Evolutionary conservation across 495 filamentous ascomycete species (phyloP).

Genomic region (Annulohypoxylon moriforme): DNA sequence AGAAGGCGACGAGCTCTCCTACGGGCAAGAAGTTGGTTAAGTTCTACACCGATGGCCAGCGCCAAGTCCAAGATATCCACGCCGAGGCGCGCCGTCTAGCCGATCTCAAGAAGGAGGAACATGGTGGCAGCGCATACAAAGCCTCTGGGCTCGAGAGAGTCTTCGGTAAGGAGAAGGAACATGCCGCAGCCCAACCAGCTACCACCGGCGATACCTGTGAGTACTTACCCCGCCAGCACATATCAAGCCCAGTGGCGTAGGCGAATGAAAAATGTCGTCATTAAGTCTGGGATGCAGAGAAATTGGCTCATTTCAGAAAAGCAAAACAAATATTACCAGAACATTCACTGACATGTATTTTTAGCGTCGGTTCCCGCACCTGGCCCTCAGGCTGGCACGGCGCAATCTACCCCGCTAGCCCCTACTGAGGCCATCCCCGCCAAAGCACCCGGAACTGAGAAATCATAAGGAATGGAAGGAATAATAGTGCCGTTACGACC

Average conservation of each 20-base stretch:
- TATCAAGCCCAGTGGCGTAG: not conserved
- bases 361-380: constrained; percentile 37
- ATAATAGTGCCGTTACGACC: constrained; percentile 27
- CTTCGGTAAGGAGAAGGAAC: constrained; percentile 58
- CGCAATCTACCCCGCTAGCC: constrained; percentile 30
- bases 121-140: constrained; percentile 61
- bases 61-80: constrained; percentile 93
- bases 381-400: constrained; percentile 38
- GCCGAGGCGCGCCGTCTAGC: constrained; percentile 87
- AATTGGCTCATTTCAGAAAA: not conserved
- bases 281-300: not conserved
- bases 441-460: constrained; percentile 41
- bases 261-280: not conserved
- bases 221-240: constrained; percentile 22
- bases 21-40: constrained; percentile 84
- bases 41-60: constrained; percentile 84
- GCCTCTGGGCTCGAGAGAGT: constrained; percentile 59
- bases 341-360: not conserved
- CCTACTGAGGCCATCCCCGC: constrained; percentile 36
- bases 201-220: constrained; percentile 42
- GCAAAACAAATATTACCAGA: not conserved
- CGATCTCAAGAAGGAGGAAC: constrained; percentile 82
- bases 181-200: constrained; percentile 45
- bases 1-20: constrained; percentile 86
- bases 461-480: constrained; percentile 20